phyloP scores from a whole-genome alignment of 176 grass and related monocot species.

The Phoenix roebelenii region DNA sequence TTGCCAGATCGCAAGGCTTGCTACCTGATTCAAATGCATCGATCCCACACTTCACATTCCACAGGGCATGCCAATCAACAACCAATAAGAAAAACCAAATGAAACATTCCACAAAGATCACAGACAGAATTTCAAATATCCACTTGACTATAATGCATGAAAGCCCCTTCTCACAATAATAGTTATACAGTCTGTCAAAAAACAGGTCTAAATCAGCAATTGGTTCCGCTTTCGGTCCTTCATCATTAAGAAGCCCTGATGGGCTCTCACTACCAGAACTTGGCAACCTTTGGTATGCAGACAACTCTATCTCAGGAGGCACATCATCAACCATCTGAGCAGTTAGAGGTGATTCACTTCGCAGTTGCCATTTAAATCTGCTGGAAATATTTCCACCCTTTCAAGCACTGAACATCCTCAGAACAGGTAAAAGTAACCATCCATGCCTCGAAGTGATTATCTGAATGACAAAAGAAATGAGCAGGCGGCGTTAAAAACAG shows the following conservation, averaged over 20 bases:
- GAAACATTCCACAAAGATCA: slow-evolving; percentile 85
- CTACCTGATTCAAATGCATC: slow-evolving; percentile 81
- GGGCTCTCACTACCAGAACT: slow-evolving; percentile 60
- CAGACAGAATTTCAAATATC: slow-evolving; percentile 72
- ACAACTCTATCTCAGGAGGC: slow-evolving; percentile 76
- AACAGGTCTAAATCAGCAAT: slow-evolving; percentile 90
- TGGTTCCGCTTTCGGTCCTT: slow-evolving; percentile 41
- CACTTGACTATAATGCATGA: slow-evolving; percentile 83
- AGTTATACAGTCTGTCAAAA: slow-evolving; percentile 78
- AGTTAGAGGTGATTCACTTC: slow-evolving; percentile 42
- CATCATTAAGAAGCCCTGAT: slow-evolving; percentile 63
- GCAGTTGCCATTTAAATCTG: slow-evolving; percentile 59
- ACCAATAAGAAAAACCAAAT: slow-evolving; percentile 89
- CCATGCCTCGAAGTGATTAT: slow-evolving; percentile 31
- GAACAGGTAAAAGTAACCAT: slow-evolving; percentile 12
- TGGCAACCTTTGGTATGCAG: slow-evolving; percentile 52
- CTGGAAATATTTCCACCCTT: neutral
- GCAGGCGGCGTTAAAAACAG: too few species aligned
- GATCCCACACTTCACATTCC: slow-evolving; percentile 65
- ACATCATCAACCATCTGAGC: slow-evolving; percentile 42
- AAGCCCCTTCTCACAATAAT: slow-evolving; percentile 86
- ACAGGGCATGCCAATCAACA: slow-evolving; percentile 78
- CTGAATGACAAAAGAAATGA: slow-evolving; percentile 8
- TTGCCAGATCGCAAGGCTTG: slow-evolving; percentile 75
- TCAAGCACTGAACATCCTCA: slow-evolving; percentile 19